A percentile compares a stretch with the other conserved stretches of the same genome.
Evolutionary conservation across 2,329 filamentous ascomycete genomes (phyloP).

Genomic region (Coniochaeta sp.): DNA sequence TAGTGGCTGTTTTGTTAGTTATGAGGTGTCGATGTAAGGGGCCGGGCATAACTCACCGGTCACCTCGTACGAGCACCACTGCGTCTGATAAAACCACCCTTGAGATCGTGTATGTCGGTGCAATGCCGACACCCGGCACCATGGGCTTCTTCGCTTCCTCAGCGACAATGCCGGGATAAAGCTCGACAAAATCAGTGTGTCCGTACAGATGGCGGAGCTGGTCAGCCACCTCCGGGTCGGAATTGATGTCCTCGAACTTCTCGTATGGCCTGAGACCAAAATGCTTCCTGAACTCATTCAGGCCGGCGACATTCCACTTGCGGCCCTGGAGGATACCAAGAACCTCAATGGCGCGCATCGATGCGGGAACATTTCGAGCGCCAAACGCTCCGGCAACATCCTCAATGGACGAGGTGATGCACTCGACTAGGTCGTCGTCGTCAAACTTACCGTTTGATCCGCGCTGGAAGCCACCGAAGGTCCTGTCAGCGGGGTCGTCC

Average conservation of each 20-base stretch:
- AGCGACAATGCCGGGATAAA: slow-evolving; percentile 72
- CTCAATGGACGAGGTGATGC: slow-evolving; percentile 62
- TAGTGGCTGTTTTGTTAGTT: slow-evolving; percentile 42
- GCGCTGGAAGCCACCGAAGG: slow-evolving; percentile 45
- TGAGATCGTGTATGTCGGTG: slow-evolving; percentile 69
- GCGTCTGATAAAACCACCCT: slow-evolving; percentile 72
- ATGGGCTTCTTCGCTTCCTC: slow-evolving; percentile 71
- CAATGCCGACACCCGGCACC: slow-evolving; percentile 67
- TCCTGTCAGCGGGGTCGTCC: slow-evolving; percentile 60
- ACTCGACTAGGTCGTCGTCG: slow-evolving; percentile 70
- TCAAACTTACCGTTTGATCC: slow-evolving; percentile 50
- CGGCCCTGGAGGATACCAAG: slow-evolving; percentile 72
- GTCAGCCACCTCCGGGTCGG: slow-evolving; percentile 62
- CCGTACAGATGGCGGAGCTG: slow-evolving; percentile 63
- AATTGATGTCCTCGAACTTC: slow-evolving; percentile 78
- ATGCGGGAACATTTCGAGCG: slow-evolving; percentile 64
- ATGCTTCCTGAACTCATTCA: slow-evolving; percentile 82
- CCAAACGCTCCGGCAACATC: slow-evolving; percentile 72
- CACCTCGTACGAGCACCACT: slow-evolving; percentile 69
- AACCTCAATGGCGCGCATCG: slow-evolving; percentile 70
- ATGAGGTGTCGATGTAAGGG: neutral
- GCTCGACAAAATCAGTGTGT: slow-evolving; percentile 71
- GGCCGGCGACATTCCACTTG: slow-evolving; percentile 67
- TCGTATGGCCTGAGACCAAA: slow-evolving; percentile 70
- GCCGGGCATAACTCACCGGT: slow-evolving; percentile 35